These are phyloP conservation scores for Adenanthera pavonina DNA, from an alignment of 306 rosid species.

Conservation along the genomic window DNA sequence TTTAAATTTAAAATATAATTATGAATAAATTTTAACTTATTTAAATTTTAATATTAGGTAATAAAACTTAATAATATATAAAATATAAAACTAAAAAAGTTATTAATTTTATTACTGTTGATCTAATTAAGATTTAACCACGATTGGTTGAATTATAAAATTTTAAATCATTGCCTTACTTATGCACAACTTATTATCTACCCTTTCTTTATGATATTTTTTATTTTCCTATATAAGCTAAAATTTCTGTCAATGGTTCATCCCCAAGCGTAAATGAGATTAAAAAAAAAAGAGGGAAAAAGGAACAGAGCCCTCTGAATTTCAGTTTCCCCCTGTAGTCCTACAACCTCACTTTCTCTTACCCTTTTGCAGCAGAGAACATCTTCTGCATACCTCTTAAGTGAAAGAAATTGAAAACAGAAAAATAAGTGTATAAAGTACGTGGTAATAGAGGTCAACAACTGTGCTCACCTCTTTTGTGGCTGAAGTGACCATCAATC, in stretches of 20 bases:
- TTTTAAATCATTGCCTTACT: too few relatives aligned
- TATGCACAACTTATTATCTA: too few relatives aligned
- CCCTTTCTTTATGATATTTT: not conserved
- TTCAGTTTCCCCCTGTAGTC: not conserved
- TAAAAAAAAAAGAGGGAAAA: too few relatives aligned
- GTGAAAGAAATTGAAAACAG: not conserved
- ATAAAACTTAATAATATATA: too few relatives aligned
- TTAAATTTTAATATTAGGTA: too few relatives aligned
- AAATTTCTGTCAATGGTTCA: not conserved
- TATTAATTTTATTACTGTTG: too few relatives aligned
- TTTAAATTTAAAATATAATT: too few relatives aligned
- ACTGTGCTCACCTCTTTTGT: not conserved
- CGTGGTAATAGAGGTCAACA: not conserved
- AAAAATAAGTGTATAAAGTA: not conserved
- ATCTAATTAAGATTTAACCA: too few relatives aligned
- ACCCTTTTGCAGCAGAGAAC: not conserved
- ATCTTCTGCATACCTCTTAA: not conserved
- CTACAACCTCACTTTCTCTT: not conserved
- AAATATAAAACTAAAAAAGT: too few relatives aligned
- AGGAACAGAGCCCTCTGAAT: not conserved
- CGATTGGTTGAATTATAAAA: too few relatives aligned
- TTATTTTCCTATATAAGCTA: not conserved
- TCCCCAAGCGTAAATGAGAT: not conserved
- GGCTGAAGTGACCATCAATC: not conserved
- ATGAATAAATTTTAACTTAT: too few relatives aligned